Conservation (phyloP, 495 filamentous ascomycete genomes). For the Jackrogersella minutella region DNA sequence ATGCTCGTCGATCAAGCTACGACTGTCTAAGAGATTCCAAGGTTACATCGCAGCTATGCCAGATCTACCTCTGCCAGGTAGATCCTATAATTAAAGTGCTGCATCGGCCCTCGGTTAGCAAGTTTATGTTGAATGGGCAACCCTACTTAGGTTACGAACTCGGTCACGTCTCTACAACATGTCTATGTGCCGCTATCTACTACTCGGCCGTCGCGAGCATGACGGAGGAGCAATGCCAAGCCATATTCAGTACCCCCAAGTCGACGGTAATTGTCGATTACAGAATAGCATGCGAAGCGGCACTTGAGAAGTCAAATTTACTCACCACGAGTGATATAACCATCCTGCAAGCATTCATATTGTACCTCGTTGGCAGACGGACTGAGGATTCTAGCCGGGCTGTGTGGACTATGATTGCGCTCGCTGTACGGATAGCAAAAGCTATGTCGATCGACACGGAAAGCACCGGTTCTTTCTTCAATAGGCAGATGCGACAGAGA, state of each 20-base stretch:
- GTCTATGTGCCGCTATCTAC: constrained; percentile 17
- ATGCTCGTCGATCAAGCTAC: background rate
- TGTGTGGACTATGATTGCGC: constrained; percentile 26
- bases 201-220: constrained; percentile 22
- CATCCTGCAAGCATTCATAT: constrained; percentile 28
- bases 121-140: constrained; percentile 16
- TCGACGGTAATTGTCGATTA: background rate
- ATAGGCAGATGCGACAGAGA: constrained; percentile 16
- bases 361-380: constrained; percentile 27
- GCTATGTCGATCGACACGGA: constrained; percentile 1
- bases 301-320: constrained; percentile 18
- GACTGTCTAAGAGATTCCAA: background rate
- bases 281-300: constrained; percentile 20
- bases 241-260: background rate
- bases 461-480: constrained; percentile 17
- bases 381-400: constrained; percentile 27
- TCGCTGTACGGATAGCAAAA: constrained; percentile 29
- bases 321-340: constrained; percentile 27
- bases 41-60: constrained; percentile 16
- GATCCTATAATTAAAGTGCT: constrained; percentile 30
- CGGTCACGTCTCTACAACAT: constrained; percentile 4
- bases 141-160: constrained; percentile 14
- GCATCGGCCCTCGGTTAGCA: constrained; percentile 26
- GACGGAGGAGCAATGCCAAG: constrained; percentile 27
- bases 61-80: constrained; percentile 29